Evolutionary conservation across 129 eudicot genomes (phyloP), one percentile per base, ranked within the genome.

Genomic region (Tagetes erecta): DNA sequence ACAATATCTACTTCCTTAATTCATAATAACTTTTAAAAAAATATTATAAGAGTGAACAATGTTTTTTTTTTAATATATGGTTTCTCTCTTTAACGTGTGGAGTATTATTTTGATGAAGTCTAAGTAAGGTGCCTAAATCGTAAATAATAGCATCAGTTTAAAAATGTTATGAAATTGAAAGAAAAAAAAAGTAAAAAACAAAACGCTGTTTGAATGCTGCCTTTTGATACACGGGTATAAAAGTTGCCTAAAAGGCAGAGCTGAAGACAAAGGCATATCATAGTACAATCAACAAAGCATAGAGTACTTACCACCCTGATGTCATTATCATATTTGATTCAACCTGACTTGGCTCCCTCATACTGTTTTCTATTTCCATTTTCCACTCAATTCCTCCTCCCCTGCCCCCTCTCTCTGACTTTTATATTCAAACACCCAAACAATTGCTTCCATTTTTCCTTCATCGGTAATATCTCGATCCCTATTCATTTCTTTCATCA

Each of bases 291-390:
- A 0, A 4, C 73, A 55, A 41, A 52, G 83, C 83, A 42, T 3
- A 31, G 14, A 0, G 78, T 72, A 79, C 83, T 6, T 72, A 79
- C 83, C 10, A 64, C 72, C 13, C 44, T 37, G 3, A 3, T 38
- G 2, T n/a, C 51, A 68, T 55, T 76, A 45, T 64, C 3, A 2
- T 27, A 75, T 63, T 63, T 66, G 39, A 77, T 77, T 77, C 68
- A 71, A 72, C 83, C 79, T 79, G 42, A 79, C 78, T 79, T 79
- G 83, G 74, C 79, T 67, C 83, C 83, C 83, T 72, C 71, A 14
- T 70, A 65, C 51, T 78, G 67, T 71, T 71, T 70, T 71, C 31
- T 33, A 44, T 77, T 68, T 64, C 70, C 6, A 13, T 35, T 60
- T 59, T 77, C 81, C 69, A 68, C 70, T 77, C 50, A 20, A 20